Evolutionary conservation across 768 basidiomycete genomes (phyloP), one percentile per base, ranked within the genome.

Genomic region (Boletus tylopilopsis): DNA sequence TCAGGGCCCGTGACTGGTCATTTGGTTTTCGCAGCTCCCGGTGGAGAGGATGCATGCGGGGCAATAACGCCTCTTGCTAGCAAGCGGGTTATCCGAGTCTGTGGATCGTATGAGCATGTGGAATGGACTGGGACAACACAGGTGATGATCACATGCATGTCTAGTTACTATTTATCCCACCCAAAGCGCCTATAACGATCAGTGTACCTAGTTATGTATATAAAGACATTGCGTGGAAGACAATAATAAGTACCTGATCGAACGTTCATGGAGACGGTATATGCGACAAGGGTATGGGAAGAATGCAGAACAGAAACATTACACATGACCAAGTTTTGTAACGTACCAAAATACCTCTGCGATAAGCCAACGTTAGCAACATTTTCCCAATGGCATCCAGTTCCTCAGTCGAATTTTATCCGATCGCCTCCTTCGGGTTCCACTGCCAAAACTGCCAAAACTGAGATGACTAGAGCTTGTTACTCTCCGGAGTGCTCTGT

Each of bases 381-480:
- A 90, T 63, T 76, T 80, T 43, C 48, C 84, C 74, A 41, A 48
- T 37, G 86, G 83, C 44, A 87, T 60, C 82, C 83, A 84, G 48
- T 72, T 73, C 62, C 77, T 79, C 53, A 81, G 66, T 66, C 76
- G 81, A 42, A 87, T 66, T 63, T 76, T 85, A 48, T 82, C 76
- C n/a, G 78, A 68, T 33, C 67, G 70, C 54, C 78, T 80, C 63
- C 75, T 76, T 42, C 85, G 81, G 38, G 77, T 71, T n/a, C 78
- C 81, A 62, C 87, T 90, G 15, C 88, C 89, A 65, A 91, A 90
- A 64, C 90, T 91, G 59, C 88, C 89, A 65, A 91, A 90, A 64
- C 90, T 91, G 59, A 94, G 72, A 48, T 89, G 82, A 61, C 89
- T 91, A n/a, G 87, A 88, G 66, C 89, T 91, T 54, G 87, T 93